Base-by-base conservation (phyloP, 2,329 filamentous ascomycete genomes). In the Calonectria leucothoes region DNA sequence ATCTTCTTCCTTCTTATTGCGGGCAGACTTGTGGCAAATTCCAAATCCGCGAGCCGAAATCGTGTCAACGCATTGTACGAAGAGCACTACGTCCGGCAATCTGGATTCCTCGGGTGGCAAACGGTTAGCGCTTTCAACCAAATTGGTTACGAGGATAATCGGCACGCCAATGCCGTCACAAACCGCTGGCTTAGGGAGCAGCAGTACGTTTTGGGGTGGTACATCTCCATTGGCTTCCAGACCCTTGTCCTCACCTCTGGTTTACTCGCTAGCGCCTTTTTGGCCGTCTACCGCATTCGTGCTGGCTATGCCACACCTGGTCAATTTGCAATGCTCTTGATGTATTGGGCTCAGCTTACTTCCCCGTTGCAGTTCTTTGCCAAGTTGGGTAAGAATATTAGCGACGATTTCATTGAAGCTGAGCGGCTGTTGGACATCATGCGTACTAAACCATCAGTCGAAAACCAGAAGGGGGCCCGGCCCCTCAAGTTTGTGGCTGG, bases 321-420 rank as follows among this genome's bases (percentile, higher is more conserved):
- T 69, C 89, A 93, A 75, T 94, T 95, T 77, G 91, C 94, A 69
- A 91, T 92, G 84, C 86, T 95, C 20, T 84, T 95, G 73, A 93
- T 92, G 67, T 95, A 95, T 82, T 94, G 94, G 93, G 89, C 90
- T 23, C 93, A 95, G 79, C 87, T 95, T 45, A 93, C 93, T 55
- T 89, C 90, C 2, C 93, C 93, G 2, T 87, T 95, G 67, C 92
- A 92, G 76, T 94, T 94, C 82, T 94, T 95, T 80, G 88, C 90
- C 8, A 84, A 85, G 23, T 83, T 92, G 33, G 89, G 90, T 8
- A 90, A 89, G 78, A 88, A 83, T 63, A 87, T 92, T 74, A 90
- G 89, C 70, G 86, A 88, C 74, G 87, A 91, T 70, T 85, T 92
- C 42, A 89, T 92, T 55, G 87, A 91, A 70, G 90, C 90, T 7